Evolutionary conservation across 1,284 basidiomycete genomes (phyloP), one percentile per base, ranked within the genome.

Genomic region (Cutaneotrichosporon dermatis): DNA sequence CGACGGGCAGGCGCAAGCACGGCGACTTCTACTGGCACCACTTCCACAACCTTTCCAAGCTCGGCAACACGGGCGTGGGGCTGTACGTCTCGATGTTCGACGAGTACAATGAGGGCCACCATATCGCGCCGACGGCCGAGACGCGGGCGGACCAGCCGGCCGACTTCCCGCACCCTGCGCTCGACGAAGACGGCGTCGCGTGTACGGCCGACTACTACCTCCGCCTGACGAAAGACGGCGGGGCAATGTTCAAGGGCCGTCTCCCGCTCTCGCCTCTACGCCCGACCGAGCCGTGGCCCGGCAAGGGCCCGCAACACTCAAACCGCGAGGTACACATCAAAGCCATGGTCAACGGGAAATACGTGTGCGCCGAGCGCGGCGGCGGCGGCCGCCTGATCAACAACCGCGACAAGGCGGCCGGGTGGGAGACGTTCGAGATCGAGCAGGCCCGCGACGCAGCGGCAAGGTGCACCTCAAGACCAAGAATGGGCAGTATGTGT

Each of bases 11-110:
- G 25, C 57, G 63, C 4, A 33, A 33, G 1, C 63, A 64, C 37
- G 63, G 63, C 36, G 63, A 64, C 52, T 64, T 64, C 36, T 64
- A 64, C 63, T 64, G 63, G 63, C 57, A 57, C 1, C 59, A 64
- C 59, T 57, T 49, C 33, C 56, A 59, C 63, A 64, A 64, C 55
- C 39, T 58, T 4, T 33, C 43, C 3, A 57, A 53, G 6, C 59
- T 61, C 2, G 52, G 54, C 5, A 35, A 5, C 40, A 41, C 54
- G 6, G 54, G 45, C 7, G 61, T 51, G 10, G 41, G 51, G 6
- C 40, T 58, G 4, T 64, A 64, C 51, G 43, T 64, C 16, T 64
- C 63, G 40, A 64, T 64, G 63, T 64, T 59, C 16, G 63, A 64
- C 57, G 63, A 64, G 57, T 64, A 59, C 59, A 61, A 64, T 54